A percentile compares a stretch with the other conserved stretches of the same genome.
Conservation (phyloP, 805 yeast genomes). For the Kluyveromyces siamensis region DNA sequence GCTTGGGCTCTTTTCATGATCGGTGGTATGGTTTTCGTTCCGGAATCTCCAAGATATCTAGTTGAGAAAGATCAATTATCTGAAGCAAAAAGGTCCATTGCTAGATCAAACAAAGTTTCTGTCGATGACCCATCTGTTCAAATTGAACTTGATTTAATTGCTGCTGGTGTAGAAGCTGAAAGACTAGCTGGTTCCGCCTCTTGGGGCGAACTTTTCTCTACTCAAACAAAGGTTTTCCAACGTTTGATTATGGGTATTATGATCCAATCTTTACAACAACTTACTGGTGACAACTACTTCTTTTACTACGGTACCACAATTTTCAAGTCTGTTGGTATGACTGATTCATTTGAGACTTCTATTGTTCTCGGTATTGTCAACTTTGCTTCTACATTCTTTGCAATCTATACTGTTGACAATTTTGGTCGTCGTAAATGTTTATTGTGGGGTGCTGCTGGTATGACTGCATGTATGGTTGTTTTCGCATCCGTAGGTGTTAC, state of each 20-base stretch:
- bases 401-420: conserved; percentile 42
- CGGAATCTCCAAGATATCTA: conserved; percentile 66
- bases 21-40: conserved; percentile 42
- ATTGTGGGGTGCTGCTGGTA: conserved; percentile 40
- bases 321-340: conserved; percentile 51
- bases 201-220: conserved; percentile 57
- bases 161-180: conserved; percentile 55
- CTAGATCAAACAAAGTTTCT: conserved; percentile 46
- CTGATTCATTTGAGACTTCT: conserved; percentile 49
- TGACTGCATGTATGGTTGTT: conserved; percentile 35
- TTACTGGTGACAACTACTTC: conserved; percentile 58
- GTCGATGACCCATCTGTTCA: conserved; percentile 47
- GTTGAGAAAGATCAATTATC: conserved; percentile 46
- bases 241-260: conserved; percentile 43
- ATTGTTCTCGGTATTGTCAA: conserved; percentile 51
- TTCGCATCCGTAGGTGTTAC: conserved; percentile 57
- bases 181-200: conserved; percentile 52
- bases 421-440: conserved; percentile 43
- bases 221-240: conserved; percentile 51
- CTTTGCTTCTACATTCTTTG: conserved; percentile 46
- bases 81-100: conserved; percentile 52
- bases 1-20: conserved; percentile 35
- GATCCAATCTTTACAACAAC: conserved; percentile 56
- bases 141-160: conserved; percentile 46
- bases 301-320: conserved; percentile 59